Evolutionary conservation across 2,329 filamentous ascomycete genomes (phyloP).

Genomic region (Alternaria dauci): DNA sequence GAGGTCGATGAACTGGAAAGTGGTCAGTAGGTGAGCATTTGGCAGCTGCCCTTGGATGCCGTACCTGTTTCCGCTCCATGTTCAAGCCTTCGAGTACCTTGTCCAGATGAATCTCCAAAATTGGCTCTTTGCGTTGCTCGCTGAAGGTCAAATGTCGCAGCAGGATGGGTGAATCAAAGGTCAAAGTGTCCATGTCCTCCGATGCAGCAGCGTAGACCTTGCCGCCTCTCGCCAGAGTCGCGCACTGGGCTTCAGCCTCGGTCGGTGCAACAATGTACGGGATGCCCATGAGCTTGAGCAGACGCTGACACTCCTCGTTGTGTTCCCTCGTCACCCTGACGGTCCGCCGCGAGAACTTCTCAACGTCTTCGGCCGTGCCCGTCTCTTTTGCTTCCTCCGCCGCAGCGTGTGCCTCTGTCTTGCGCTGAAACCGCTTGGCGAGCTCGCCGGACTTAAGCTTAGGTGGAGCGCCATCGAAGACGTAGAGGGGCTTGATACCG

Average conservation of each 20-base stretch:
- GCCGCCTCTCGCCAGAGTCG: conserved; percentile 83
- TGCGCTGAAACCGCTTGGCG: conserved; percentile 94
- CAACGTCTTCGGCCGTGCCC: conserved; percentile 94
- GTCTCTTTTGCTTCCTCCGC: conserved; percentile 97
- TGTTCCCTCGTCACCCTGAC: conserved; percentile 96
- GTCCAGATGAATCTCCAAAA: conserved; percentile 90
- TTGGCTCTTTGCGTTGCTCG: conserved; percentile 96
- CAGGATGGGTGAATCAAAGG: conserved; percentile 90
- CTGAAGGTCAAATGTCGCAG: conserved; percentile 94
- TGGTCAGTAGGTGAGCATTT: conserved; percentile 11
- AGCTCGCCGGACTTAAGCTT: conserved; percentile 98
- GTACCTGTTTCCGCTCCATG: conserved; percentile 87
- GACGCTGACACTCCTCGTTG: conserved; percentile 89
- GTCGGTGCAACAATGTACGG: conserved; percentile 95
- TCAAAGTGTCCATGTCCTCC: conserved; percentile 99
- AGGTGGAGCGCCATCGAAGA: conserved; percentile 95
- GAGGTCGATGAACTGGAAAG: conserved; percentile 85
- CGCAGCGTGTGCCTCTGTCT: conserved; percentile 87
- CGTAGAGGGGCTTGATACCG: conserved; percentile 97
- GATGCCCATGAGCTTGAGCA: conserved; percentile 94
- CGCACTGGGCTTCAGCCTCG: conserved; percentile 96
- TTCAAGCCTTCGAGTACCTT: conserved; percentile 84
- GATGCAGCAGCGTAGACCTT: conserved; percentile 97
- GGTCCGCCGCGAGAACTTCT: conserved; percentile 94
- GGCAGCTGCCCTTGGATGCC: conserved; percentile 18